phyloP scores from a whole-genome alignment of 2,329 filamentous ascomycete genomes.

The Aspergillus sp. region DNA sequence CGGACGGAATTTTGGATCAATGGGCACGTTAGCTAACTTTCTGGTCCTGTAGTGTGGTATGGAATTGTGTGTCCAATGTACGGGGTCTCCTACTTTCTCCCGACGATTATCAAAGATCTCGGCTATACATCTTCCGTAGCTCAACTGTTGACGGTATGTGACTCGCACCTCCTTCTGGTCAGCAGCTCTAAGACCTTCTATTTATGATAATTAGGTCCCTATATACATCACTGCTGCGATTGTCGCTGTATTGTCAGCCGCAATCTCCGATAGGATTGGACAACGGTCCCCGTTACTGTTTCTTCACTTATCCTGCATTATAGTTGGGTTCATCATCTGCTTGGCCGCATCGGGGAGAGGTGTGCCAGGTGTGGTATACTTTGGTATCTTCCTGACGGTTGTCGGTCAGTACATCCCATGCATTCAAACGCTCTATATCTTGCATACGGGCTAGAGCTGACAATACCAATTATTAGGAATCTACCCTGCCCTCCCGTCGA shows the following conservation, averaged over 20 bases:
- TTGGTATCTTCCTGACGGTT: constrained; percentile 47
- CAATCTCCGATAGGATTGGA: constrained; percentile 55
- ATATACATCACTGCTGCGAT: constrained; percentile 41
- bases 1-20: neutral
- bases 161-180: neutral
- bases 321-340: constrained; percentile 57
- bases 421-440: no score
- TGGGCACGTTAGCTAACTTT: neutral
- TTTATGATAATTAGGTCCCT: constrained; percentile 19
- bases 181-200: neutral
- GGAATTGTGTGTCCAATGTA: constrained; percentile 43
- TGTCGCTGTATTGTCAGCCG: constrained; percentile 46
- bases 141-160: constrained; percentile 34
- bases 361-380: constrained; percentile 45
- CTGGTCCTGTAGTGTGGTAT: constrained; percentile 35
- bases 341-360: constrained; percentile 32
- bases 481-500: constrained; percentile 46
- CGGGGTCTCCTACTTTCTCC: constrained; percentile 39
- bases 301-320: constrained; percentile 51
- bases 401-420: constrained; percentile 29
- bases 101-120: constrained; percentile 41
- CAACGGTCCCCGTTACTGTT: constrained; percentile 56
- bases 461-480: constrained; percentile 25
- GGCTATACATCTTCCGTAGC: constrained; percentile 39
- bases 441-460: no score